Evolutionary conservation across 1,284 basidiomycete species (phyloP), one percentile per base, ranked within the genome.

Genomic region (Phenoliferia sp.): DNA sequence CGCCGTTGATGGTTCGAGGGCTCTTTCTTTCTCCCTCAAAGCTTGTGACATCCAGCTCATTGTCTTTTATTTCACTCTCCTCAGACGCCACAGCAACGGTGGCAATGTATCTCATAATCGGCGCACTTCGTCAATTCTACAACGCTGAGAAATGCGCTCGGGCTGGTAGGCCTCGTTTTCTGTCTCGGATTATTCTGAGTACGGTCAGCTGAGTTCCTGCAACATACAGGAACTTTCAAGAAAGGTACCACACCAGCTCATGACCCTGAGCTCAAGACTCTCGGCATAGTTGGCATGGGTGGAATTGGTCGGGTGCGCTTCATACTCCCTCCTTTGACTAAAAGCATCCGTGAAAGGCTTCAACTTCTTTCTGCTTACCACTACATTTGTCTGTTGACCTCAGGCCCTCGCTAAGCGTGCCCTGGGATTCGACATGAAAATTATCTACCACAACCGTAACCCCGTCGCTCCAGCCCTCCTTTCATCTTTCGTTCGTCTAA

Each of bases 261-360:
- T 74, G 92, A 95, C 77, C 83, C 90, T 32, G 88, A 89, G 22
- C 85, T 86, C 3, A 87, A 87, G 77, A 90, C 88, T 2, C 80
- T 95, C 50, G 92, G 88, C 7, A 89, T 95, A 74, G 84, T 95
- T 32, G 93, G 93, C 0, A 86, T 95, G 52, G 93, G 93, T 44
- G 92, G 93, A 2, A 95, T 95, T 75, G 93, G 92, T 0, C 61
- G 76, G 72, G 59, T 44, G 39, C 12, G 39, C 22, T n/a, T n/a
- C n/a, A n/a, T n/a, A n/a, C n/a, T n/a, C n/a, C n/a, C n/a, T n/a
- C n/a, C n/a, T n/a, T n/a, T n/a, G n/a, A n/a, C n/a, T n/a, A n/a
- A n/a, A n/a, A n/a, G n/a, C n/a, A n/a, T n/a, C n/a, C n/a, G n/a
- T n/a, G n/a, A n/a, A n/a, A n/a, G n/a, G n/a, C n/a, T n/a, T n/a